Percentiles rank a stretch among this genome's conserved stretches.
Conservation (phyloP, 495 filamentous ascomycete species). For the Podospora conica region DNA sequence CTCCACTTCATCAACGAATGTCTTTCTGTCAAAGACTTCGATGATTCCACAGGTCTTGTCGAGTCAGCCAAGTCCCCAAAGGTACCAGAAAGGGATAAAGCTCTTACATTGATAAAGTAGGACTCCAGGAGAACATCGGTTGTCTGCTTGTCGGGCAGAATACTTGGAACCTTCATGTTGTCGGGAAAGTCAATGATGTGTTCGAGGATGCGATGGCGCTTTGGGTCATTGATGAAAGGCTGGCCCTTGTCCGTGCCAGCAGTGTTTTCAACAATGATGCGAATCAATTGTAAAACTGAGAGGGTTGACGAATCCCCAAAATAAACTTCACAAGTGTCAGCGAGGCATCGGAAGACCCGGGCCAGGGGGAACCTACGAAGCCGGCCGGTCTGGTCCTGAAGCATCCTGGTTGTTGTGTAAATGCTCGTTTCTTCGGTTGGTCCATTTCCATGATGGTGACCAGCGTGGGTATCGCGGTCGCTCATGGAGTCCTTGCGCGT, state of each 20-base stretch:
- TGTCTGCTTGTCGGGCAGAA: conserved; percentile 50
- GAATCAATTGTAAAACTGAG: conserved; percentile 65
- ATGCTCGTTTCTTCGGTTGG: conserved; percentile 53
- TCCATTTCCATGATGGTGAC: conserved; percentile 40
- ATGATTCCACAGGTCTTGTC: conserved; percentile 51
- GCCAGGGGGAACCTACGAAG: conserved; percentile 40
- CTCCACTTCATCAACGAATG: conserved; percentile 45
- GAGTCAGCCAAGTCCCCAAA: conserved; percentile 8
- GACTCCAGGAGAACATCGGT: conserved; percentile 50
- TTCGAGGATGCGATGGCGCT: conserved; percentile 63
- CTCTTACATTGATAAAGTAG: conserved; percentile 54
- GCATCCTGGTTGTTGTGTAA: conserved; percentile 51
- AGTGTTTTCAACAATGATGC: conserved; percentile 63
- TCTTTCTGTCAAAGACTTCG: conserved; percentile 46
- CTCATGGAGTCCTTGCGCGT: conserved; percentile 16
- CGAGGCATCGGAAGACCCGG: not conserved
- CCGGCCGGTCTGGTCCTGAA: conserved; percentile 52
- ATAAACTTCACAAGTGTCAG: conserved; percentile 42
- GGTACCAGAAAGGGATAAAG: not conserved
- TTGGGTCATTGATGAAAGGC: conserved; percentile 62
- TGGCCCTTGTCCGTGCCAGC: conserved; percentile 49
- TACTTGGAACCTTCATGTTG: conserved; percentile 38
- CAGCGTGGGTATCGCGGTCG: conserved; percentile 49
- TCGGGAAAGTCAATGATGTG: conserved; percentile 46
- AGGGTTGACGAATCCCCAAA: conserved; percentile 68